phyloP scores from a whole-genome alignment of 1,139 yeast genomes.

The Magnusiomyces sp. region DNA sequence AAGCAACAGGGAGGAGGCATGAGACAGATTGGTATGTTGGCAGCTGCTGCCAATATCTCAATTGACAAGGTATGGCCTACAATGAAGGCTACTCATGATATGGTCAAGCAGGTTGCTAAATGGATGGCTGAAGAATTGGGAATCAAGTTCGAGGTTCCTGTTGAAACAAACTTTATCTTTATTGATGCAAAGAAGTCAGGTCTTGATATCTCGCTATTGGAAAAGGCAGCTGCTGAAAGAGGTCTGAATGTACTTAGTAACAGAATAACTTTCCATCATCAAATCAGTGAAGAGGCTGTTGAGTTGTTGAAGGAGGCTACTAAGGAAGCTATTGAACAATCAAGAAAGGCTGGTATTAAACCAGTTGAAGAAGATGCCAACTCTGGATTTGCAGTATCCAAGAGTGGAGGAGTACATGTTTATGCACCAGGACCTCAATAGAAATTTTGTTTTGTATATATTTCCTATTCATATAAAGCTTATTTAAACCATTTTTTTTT shows the following conservation, averaged over 20 bases:
- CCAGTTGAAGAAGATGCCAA: neutral
- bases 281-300: constrained; percentile 56
- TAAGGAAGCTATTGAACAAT: constrained; percentile 46
- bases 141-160: constrained; percentile 61
- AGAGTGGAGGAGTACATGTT: no score
- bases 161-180: constrained; percentile 80
- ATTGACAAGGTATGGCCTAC: constrained; percentile 64
- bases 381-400: no score
- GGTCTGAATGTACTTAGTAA: constrained; percentile 61
- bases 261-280: constrained; percentile 81
- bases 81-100: constrained; percentile 54
- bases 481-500: no score
- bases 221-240: constrained; percentile 49
- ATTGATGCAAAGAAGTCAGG: constrained; percentile 53
- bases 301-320: constrained; percentile 57
- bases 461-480: no score
- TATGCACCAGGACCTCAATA: no score
- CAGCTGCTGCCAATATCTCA: constrained; percentile 75
- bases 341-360: constrained; percentile 20
- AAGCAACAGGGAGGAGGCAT: constrained; percentile 96
- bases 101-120: constrained; percentile 58
- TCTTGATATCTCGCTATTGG: constrained; percentile 51
- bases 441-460: no score
- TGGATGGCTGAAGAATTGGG: constrained; percentile 44
- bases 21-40: constrained; percentile 78